Conservation (phyloP, 805 yeast species). For the Metschnikowia rubicola region DNA sequence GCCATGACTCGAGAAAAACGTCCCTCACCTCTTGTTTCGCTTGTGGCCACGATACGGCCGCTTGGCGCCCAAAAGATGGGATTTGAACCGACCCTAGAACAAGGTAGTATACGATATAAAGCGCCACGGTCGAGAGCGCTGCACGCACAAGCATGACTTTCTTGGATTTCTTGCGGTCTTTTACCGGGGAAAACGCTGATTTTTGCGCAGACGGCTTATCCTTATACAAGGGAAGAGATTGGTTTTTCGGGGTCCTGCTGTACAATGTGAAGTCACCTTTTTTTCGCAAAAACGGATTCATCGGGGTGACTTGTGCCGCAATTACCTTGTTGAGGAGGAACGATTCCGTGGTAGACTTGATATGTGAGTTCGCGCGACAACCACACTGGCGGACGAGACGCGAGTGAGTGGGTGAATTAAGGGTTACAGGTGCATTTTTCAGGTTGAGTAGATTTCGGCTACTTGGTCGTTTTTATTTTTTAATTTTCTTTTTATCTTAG, state of each 20-base stretch:
- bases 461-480: too few relatives aligned
- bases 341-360: too few relatives aligned
- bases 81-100: neutral
- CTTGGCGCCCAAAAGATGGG: neutral
- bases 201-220: constrained; percentile 15
- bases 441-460: too few relatives aligned
- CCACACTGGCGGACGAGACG: too few relatives aligned
- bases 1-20: constrained; percentile 78
- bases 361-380: too few relatives aligned
- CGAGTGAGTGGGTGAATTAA: too few relatives aligned
- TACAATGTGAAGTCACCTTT: constrained; percentile 9
- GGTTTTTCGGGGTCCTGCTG: constrained; percentile 11
- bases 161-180: constrained; percentile 6
- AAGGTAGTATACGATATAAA: constrained; percentile 13
- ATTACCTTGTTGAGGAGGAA: too few relatives aligned
- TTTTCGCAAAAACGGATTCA: constrained; percentile 14
- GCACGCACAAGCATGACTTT: constrained; percentile 15
- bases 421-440: too few relatives aligned
- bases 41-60: constrained; percentile 36
- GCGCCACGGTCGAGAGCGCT: constrained; percentile 10
- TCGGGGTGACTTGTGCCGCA: constrained; percentile 4
- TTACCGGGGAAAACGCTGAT: constrained; percentile 9
- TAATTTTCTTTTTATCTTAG: too few relatives aligned
- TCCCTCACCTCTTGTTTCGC: constrained; percentile 57
- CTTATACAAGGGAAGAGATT: constrained; percentile 17